Percentiles rank a stretch among this genome's conserved stretches.
Evolutionary conservation across 495 filamentous ascomycete species (phyloP).

Genomic region (Xylaria palmicola): DNA sequence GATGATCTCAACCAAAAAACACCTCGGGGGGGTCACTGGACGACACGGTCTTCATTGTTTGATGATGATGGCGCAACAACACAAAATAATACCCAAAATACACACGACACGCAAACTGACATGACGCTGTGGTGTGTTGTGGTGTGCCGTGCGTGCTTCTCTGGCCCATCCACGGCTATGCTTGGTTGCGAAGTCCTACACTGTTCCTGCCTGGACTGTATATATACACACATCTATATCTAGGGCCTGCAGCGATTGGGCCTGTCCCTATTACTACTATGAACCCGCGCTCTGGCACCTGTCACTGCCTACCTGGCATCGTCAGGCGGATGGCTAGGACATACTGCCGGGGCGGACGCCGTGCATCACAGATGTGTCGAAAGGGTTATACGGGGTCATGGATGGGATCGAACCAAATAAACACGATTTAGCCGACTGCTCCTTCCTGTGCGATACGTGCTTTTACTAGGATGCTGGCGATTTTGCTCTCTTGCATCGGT

Average conservation of each 20-base stretch:
- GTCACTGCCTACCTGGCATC: not conserved
- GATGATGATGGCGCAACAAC: conserved; percentile 16
- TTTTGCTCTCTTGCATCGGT: too few relatives aligned
- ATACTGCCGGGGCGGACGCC: too few relatives aligned
- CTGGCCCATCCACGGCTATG: too few relatives aligned
- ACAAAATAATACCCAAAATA: conserved; percentile 14
- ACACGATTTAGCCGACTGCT: not conserved
- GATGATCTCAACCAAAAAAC: conserved; percentile 12
- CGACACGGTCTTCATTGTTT: conserved; percentile 1
- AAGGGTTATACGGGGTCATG: not conserved
- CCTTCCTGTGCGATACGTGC: too few relatives aligned
- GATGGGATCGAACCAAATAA: not conserved
- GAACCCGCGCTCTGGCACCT: too few relatives aligned
- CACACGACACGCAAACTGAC: conserved; percentile 7
- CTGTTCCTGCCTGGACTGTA: too few relatives aligned
- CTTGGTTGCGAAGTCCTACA: too few relatives aligned
- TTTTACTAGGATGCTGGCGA: too few relatives aligned
- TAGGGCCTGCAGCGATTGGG: too few relatives aligned
- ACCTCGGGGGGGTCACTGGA: conserved; percentile 11
- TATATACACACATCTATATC: too few relatives aligned
- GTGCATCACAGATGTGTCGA: too few relatives aligned
- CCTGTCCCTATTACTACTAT: too few relatives aligned
- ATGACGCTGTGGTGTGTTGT: not conserved
- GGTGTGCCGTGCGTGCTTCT: not conserved
- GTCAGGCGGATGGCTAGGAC: not conserved